Evolutionary conservation across 1,284 basidiomycete genomes (phyloP).

Genomic region (Meira miltonrushii): DNA sequence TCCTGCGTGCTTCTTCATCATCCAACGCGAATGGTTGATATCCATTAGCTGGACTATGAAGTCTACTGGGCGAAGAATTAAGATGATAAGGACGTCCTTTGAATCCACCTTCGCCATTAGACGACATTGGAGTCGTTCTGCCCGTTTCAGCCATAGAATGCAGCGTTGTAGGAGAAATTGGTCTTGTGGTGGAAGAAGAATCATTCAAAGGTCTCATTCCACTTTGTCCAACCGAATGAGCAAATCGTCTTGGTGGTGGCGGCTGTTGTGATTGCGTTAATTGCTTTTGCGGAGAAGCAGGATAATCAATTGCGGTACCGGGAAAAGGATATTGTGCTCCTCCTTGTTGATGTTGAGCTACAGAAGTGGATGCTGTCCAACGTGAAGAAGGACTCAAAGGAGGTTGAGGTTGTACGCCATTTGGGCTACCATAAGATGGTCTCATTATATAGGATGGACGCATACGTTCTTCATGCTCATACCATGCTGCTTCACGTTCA

Average conservation of each 20-base stretch:
- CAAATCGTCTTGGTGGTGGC: background rate
- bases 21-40: background rate
- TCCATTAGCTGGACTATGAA: background rate
- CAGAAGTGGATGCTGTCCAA: constrained; percentile 8
- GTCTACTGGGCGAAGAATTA: constrained; percentile 4
- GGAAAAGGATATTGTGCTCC: constrained; percentile 10
- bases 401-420: constrained; percentile 10
- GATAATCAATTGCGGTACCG: background rate
- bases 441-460: constrained; percentile 35
- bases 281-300: constrained; percentile 1
- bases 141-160: too few relatives aligned
- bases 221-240: background rate
- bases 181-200: background rate
- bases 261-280: background rate
- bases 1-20: background rate
- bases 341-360: background rate
- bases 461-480: constrained; percentile 43
- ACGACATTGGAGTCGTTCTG: too few relatives aligned
- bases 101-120: background rate
- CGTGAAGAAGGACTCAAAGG: constrained; percentile 12
- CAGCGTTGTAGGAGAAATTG: background rate
- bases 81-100: background rate
- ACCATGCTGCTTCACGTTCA: constrained; percentile 37
- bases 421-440: constrained; percentile 12
- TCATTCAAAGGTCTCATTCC: too few relatives aligned